These are phyloP conservation scores for Schizochytrium sp. DNA, from an alignment of 108 stramenopile genomes.

Conservation along the genomic window DNA sequence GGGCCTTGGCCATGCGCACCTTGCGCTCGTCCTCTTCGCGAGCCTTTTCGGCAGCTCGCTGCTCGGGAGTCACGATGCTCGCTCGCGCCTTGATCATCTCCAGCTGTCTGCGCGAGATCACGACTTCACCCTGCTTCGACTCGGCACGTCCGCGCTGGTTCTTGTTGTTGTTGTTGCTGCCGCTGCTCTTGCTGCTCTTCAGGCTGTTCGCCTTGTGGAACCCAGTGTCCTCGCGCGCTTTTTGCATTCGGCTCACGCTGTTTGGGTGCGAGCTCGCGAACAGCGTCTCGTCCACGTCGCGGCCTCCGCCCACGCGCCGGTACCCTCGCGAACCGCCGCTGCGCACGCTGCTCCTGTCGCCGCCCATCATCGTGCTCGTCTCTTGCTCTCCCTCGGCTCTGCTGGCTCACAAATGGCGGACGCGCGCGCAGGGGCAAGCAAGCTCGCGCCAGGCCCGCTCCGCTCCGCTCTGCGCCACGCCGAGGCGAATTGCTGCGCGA, in stretches of 20 bases:
- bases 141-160: neutral
- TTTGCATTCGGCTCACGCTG: neutral
- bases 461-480: no score
- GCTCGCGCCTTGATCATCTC: neutral
- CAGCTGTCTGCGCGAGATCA: neutral
- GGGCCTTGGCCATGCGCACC: neutral
- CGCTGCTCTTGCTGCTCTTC: neutral
- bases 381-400: no score
- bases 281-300: constrained; percentile 13
- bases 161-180: neutral
- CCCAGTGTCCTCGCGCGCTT: neutral
- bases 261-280: neutral
- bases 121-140: neutral
- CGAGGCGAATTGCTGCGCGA: no score
- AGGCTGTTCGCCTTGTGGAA: neutral
- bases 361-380: neutral
- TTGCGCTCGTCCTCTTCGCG: neutral
- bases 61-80: neutral
- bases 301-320: neutral
- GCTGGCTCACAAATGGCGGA: no score
- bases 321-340: neutral
- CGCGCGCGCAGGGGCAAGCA: no score
- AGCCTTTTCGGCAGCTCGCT: neutral
- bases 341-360: neutral
- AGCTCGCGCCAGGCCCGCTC: no score